Evolutionary conservation across 306 rosid genomes (phyloP).

Genomic region (Cucurbita moschata): DNA sequence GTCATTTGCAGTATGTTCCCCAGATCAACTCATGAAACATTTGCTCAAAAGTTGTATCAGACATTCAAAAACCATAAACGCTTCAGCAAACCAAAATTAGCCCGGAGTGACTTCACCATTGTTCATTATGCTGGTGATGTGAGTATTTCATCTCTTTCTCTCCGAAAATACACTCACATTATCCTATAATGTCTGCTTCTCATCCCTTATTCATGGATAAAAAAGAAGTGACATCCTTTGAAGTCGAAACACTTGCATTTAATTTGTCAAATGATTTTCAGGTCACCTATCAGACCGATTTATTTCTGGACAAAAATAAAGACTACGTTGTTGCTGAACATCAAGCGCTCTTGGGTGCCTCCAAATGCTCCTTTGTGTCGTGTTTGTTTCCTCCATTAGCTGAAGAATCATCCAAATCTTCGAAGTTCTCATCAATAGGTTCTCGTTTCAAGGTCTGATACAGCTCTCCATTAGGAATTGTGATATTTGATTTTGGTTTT

Average conservation of each 20-base stretch:
- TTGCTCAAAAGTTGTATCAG: constrained; percentile 90
- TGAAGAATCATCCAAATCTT: constrained; percentile 85
- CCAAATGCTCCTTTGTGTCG: constrained; percentile 66
- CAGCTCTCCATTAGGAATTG: not conserved
- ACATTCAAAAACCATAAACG: constrained; percentile 88
- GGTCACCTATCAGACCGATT: constrained; percentile 97
- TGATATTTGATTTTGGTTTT: constrained; percentile 10
- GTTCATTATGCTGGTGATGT: constrained; percentile 99
- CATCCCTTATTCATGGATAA: not conserved
- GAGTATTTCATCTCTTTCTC: constrained; percentile 24
- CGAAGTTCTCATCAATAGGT: constrained; percentile 97
- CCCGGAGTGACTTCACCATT: constrained; percentile 94
- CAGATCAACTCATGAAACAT: constrained; percentile 96
- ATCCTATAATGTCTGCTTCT: not conserved
- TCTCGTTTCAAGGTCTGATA: constrained; percentile 84
- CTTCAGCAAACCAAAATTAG: constrained; percentile 80
- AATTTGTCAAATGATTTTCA: constrained; percentile 20
- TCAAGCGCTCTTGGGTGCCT: constrained; percentile 76
- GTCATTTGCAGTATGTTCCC: constrained; percentile 85
- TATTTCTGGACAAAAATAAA: constrained; percentile 99
- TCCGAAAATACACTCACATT: not conserved
- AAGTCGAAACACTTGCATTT: constrained; percentile 8
- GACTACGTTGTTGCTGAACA: constrained; percentile 99
- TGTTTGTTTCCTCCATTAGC: constrained; percentile 56
- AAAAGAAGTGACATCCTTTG: constrained; percentile 5